These are phyloP conservation scores for Penicillium goetzii DNA, from an alignment of 495 filamentous ascomycete genomes.

Conservation along the genomic window DNA sequence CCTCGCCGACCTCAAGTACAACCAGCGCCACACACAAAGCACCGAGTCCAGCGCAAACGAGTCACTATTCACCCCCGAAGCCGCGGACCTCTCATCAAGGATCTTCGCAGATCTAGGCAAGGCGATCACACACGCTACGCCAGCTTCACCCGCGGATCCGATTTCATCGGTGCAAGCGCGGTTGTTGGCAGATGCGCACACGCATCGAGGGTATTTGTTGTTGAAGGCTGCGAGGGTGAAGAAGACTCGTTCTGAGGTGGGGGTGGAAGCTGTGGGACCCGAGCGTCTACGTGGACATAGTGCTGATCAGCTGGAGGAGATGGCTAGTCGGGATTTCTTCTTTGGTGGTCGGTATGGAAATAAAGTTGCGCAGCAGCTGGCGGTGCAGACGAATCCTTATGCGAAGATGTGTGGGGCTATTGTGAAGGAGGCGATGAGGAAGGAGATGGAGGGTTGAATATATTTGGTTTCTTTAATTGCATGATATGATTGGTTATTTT, in stretches of 20 bases:
- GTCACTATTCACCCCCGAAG: constrained; percentile 25
- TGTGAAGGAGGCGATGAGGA: constrained; percentile 82
- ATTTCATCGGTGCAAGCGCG: constrained; percentile 64
- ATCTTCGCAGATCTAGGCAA: constrained; percentile 63
- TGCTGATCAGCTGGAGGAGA: constrained; percentile 66
- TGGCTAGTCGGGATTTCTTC: constrained; percentile 74
- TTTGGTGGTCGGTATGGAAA: constrained; percentile 78
- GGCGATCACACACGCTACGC: constrained; percentile 71
- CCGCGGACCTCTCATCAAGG: constrained; percentile 33
- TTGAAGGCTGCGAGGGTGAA: constrained; percentile 61
- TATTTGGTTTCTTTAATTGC: not conserved
- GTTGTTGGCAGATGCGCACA: constrained; percentile 70
- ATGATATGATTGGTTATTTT: not conserved
- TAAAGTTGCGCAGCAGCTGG: constrained; percentile 72
- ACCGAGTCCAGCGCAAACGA: constrained; percentile 15
- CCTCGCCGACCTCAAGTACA: constrained; percentile 33
- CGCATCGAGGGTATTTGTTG: constrained; percentile 75
- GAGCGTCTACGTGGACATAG: constrained; percentile 46
- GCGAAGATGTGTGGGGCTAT: constrained; percentile 88
- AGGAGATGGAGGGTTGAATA: constrained; percentile 56
- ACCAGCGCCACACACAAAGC: constrained; percentile 12
- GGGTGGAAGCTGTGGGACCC: constrained; percentile 22
- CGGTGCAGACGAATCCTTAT: constrained; percentile 82
- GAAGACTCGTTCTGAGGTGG: constrained; percentile 15
- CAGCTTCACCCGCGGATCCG: constrained; percentile 48